A percentile compares a stretch with the other conserved stretches of the same genome.
phyloP scores from a whole-genome alignment of 495 filamentous ascomycete species.

The Bathelium albidoporum region DNA sequence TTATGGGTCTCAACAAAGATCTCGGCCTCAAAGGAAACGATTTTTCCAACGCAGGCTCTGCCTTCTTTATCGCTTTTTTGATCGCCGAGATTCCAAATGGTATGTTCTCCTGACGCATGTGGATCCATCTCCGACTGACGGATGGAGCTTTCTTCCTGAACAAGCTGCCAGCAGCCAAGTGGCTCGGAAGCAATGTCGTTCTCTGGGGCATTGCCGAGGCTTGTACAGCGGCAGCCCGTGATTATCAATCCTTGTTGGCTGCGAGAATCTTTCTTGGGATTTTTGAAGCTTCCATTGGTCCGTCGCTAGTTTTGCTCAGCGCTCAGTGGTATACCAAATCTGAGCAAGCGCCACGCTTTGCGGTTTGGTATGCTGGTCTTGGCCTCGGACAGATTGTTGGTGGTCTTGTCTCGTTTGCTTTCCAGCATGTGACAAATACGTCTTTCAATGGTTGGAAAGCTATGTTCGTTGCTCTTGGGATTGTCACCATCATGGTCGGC shows the following conservation, averaged over 20 bases:
- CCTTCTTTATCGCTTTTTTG: slow-evolving; percentile 47
- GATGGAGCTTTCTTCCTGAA: not conserved
- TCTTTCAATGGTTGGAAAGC: slow-evolving; percentile 48
- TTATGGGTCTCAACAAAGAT: slow-evolving; percentile 46
- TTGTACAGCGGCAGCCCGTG: slow-evolving; percentile 44
- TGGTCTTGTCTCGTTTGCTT: slow-evolving; percentile 47
- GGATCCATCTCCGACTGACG: no score
- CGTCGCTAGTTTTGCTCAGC: slow-evolving; percentile 46
- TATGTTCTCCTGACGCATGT: slow-evolving; percentile 10
- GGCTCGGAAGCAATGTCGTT: slow-evolving; percentile 20
- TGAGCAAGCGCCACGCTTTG: slow-evolving; percentile 52
- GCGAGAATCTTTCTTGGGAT: slow-evolving; percentile 52
- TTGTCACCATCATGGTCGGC: slow-evolving; percentile 44
- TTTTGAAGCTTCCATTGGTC: slow-evolving; percentile 54
- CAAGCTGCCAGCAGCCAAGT: slow-evolving; percentile 17
- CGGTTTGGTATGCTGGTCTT: slow-evolving; percentile 56
- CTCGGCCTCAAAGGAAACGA: slow-evolving; percentile 43
- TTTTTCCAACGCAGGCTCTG: slow-evolving; percentile 44
- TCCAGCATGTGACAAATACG: slow-evolving; percentile 43
- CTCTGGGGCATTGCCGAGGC: slow-evolving; percentile 44
- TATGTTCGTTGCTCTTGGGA: slow-evolving; percentile 54
- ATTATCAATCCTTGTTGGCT: slow-evolving; percentile 36
- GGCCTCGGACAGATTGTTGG: slow-evolving; percentile 50
- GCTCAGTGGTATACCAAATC: slow-evolving; percentile 52
- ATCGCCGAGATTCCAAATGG: slow-evolving; percentile 47